Evolutionary conservation across 495 filamentous ascomycete species (phyloP).

Genomic region (Chlorociboria aeruginascens): DNA sequence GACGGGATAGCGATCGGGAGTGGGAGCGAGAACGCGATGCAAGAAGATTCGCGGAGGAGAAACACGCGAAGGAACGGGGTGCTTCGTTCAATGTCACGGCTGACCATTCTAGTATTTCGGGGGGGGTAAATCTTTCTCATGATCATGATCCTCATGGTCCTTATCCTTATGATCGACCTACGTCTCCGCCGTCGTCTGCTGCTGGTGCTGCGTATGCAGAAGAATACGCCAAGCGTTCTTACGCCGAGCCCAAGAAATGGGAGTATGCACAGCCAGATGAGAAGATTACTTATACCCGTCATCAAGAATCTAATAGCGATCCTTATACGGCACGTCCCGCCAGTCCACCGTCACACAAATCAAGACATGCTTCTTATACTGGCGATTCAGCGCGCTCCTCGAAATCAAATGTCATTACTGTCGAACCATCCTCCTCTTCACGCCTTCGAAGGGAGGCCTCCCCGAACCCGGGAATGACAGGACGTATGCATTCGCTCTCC

Average conservation of each 20-base stretch:
- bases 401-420: conserved; percentile 25
- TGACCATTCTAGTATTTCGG: conserved; percentile 14
- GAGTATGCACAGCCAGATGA: conserved; percentile 24
- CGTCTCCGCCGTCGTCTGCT: not conserved
- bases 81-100: conserved; percentile 18
- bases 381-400: conserved; percentile 32
- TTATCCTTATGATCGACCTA: conserved; percentile 15
- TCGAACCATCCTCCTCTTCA: conserved; percentile 21
- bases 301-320: conserved; percentile 7
- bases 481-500: conserved; percentile 32
- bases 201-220: not conserved
- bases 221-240: conserved; percentile 2
- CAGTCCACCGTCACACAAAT: conserved; percentile 17
- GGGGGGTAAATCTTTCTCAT: conserved; percentile 14
- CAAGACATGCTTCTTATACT: conserved; percentile 19
- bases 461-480: conserved; percentile 12
- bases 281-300: conserved; percentile 18
- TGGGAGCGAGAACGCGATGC: not conserved
- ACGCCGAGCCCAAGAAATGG: conserved; percentile 22
- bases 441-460: conserved; percentile 8
- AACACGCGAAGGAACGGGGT: conserved; percentile 16
- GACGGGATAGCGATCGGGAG: not conserved
- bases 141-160: conserved; percentile 10
- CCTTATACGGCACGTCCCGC: conserved; percentile 15
- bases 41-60: conserved; percentile 4